Conservation (phyloP, 768 basidiomycete species). For the Cystofilobasidium macerans region DNA sequence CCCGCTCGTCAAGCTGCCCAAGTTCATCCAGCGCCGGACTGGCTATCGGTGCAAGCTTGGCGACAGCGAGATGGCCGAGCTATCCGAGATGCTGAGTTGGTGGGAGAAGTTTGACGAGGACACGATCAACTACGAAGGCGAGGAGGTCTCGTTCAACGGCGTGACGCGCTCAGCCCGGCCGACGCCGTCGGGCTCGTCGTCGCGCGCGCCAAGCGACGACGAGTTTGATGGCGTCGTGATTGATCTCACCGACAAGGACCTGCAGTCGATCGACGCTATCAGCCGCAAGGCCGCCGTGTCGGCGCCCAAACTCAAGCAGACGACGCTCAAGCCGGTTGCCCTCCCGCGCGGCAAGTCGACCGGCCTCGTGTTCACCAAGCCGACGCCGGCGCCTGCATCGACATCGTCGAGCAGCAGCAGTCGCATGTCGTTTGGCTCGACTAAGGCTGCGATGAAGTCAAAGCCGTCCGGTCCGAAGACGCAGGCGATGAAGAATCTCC, state of each 20-base stretch:
- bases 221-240: slow-evolving; percentile 33
- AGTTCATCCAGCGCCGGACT: slow-evolving; percentile 33
- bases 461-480: neutral
- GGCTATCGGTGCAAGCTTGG: slow-evolving; percentile 34
- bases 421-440: slow-evolving; percentile 5
- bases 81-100: slow-evolving; percentile 55
- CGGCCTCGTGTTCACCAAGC: neutral
- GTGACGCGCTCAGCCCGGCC: neutral
- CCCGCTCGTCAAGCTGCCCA: slow-evolving; percentile 52
- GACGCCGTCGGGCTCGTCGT: slow-evolving; percentile 3
- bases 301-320: neutral
- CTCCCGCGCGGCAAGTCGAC: slow-evolving; percentile 18
- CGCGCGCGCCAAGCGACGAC: slow-evolving; percentile 29
- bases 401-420: neutral
- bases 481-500: slow-evolving; percentile 8
- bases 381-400: neutral
- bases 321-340: slow-evolving; percentile 32
- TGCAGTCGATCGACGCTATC: slow-evolving; percentile 32
- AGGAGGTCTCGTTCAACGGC: slow-evolving; percentile 34
- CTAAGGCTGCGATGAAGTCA: neutral
- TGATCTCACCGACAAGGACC: slow-evolving; percentile 29
- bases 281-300: slow-evolving; percentile 6
- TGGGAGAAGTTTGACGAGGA: slow-evolving; percentile 48
- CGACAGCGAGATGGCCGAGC: slow-evolving; percentile 47
- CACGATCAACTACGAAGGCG: slow-evolving; percentile 44